Base-by-base conservation (phyloP, 257 asterid species). In the Forsythia viridissima region DNA sequence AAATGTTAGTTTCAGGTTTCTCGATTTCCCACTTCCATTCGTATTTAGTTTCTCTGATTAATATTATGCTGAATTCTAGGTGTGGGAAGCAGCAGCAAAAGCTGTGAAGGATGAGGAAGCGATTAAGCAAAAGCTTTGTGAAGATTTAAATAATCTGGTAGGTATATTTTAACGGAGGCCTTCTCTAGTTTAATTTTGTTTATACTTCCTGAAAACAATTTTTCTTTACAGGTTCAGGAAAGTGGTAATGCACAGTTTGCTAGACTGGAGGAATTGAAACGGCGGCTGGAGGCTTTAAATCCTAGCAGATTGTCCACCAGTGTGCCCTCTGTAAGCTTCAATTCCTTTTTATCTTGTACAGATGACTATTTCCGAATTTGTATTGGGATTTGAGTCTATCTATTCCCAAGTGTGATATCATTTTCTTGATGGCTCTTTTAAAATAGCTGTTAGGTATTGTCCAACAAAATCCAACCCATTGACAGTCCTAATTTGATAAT, bases 211-310 rank as follows among this genome's bases (percentile, higher is more conserved):
- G 12, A 18, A 77, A 84, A 74, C 72, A 18, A 78, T 70, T 6
- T 71, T 76, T 68, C 44, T 81, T 78, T 67, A 66, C 89, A 95
- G 99, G 98, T 95, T 77, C 91, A 83, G 41, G 98, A 94, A 88
- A 90, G 99, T 82, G 89, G 96, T 83, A 91, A 84, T 68, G 30
- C 82, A 51, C 99, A 95, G 83, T 72, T 92, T 37, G 77, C 94
- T 77, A 92, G 99, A 88, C 92, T 95, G 80, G 97, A 90, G 83
- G 99, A 95, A 77, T 76, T 95, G 89, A 95, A 95, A 88, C 92
- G 94, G 78, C 91, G 97, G 84, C 84, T 95, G 80, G 97, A 90
- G 82, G 93, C 97, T 76, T 73, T 95, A 80, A 95, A 95, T 78
- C 99, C 98, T 40, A 88, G 87, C 86, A 90, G 93, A 90, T 79